Conservation (phyloP, 2,329 filamentous ascomycete species). For the Talaromyces sp. region DNA sequence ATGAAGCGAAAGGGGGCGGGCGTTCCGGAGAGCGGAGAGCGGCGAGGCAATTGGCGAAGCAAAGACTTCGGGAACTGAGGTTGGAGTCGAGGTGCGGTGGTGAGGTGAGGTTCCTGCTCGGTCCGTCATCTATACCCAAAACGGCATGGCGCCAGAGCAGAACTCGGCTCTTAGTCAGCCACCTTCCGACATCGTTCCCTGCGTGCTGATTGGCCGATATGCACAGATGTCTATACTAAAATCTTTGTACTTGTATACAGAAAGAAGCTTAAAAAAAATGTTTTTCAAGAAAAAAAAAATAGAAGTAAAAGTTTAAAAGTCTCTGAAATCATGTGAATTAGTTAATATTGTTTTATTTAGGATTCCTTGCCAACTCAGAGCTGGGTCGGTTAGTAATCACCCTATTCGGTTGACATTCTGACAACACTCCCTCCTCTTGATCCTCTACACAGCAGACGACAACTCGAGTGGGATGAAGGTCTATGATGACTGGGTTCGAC, state of each 20-base stretch:
- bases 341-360: too few relatives aligned
- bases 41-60: conserved; percentile 9
- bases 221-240: background rate
- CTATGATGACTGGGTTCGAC: too few relatives aligned
- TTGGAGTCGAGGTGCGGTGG: conserved; percentile 9
- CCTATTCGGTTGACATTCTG: too few relatives aligned
- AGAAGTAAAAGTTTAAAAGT: too few relatives aligned
- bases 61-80: conserved; percentile 6
- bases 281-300: too few relatives aligned
- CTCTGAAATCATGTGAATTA: too few relatives aligned
- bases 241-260: background rate
- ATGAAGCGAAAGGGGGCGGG: background rate
- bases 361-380: too few relatives aligned
- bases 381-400: too few relatives aligned
- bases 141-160: background rate
- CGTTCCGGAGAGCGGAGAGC: conserved; percentile 1
- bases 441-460: too few relatives aligned
- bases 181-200: background rate
- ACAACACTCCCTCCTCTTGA: too few relatives aligned
- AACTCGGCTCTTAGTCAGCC: background rate
- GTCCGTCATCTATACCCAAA: conserved; percentile 9
- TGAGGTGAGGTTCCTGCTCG: conserved; percentile 11
- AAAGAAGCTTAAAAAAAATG: too few relatives aligned
- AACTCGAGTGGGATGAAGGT: too few relatives aligned
- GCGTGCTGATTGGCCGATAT: background rate